A percentile compares a stretch with the other conserved stretches of the same genome.
These are phyloP conservation scores for Fraxinus americana DNA, from an alignment of 257 asterid species.

Conservation along the genomic window DNA sequence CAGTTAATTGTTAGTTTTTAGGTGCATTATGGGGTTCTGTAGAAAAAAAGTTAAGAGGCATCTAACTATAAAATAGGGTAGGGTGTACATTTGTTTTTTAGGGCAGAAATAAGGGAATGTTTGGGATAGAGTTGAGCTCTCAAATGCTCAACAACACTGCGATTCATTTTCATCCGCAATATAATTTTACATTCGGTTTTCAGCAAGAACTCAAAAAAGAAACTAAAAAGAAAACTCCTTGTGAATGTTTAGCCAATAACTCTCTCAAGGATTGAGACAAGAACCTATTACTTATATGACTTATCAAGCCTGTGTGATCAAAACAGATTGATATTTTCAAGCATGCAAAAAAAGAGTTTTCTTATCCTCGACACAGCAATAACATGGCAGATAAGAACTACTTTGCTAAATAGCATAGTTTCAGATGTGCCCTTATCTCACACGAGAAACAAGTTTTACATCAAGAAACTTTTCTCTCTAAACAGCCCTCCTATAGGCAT, in stretches of 20 bases:
- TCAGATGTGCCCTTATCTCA: neutral
- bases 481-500: neutral
- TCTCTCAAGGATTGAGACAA: neutral
- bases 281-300: too few relatives aligned
- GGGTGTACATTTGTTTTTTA: too few relatives aligned
- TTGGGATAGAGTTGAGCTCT: too few relatives aligned
- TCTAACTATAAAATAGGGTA: too few relatives aligned
- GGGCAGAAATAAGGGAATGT: too few relatives aligned
- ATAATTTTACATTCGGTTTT: too few relatives aligned
- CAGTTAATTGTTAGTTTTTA: too few relatives aligned
- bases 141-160: too few relatives aligned
- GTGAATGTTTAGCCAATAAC: neutral
- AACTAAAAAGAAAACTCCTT: neutral
- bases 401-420: neutral
- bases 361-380: neutral
- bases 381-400: neutral
- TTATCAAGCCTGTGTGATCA: neutral
- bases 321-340: slow-evolving; percentile 3
- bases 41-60: too few relatives aligned
- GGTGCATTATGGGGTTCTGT: too few relatives aligned
- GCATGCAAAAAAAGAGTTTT: slow-evolving; percentile 5
- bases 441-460: neutral
- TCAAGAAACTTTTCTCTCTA: neutral
- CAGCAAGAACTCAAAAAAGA: too few relatives aligned
- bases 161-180: too few relatives aligned